Percentiles rank a stretch among this genome's conserved stretches.
Conservation (phyloP, 129 eudicot genomes). For the Deinandra increscens region DNA sequence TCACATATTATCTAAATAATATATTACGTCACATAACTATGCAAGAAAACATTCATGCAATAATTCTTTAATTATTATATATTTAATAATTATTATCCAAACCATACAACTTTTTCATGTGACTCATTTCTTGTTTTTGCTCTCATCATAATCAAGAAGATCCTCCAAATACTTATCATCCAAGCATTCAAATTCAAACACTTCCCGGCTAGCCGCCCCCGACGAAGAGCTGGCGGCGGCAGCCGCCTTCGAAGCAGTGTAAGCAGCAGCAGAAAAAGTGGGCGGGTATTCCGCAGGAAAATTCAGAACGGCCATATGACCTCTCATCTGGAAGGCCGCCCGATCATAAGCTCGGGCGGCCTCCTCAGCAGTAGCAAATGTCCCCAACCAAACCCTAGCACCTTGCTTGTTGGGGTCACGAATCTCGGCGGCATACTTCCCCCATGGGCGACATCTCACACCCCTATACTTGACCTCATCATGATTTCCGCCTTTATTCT, state of each 20-base stretch:
- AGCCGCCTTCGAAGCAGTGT: slow-evolving; percentile 5
- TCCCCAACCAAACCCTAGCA: slow-evolving; percentile 45
- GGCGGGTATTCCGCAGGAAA: slow-evolving; percentile 52
- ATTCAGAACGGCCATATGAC: slow-evolving; percentile 46
- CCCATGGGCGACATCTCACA: slow-evolving; percentile 54
- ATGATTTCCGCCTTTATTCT: background rate
- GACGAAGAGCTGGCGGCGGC: background rate
- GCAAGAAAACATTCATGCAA: slow-evolving; percentile 33
- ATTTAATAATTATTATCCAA: background rate
- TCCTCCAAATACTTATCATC: slow-evolving; percentile 58
- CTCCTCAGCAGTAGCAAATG: slow-evolving; percentile 50
- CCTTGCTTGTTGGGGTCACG: slow-evolving; percentile 44
- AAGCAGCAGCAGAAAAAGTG: slow-evolving; percentile 27
- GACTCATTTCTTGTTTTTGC: slow-evolving; percentile 30
- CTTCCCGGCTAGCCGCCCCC: slow-evolving; percentile 20
- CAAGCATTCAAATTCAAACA: slow-evolving; percentile 50
- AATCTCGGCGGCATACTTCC: slow-evolving; percentile 54
- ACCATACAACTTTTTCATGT: slow-evolving; percentile 18
- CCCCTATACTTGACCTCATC: slow-evolving; percentile 43
- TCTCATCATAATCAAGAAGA: slow-evolving; percentile 40
- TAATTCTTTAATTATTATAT: background rate
- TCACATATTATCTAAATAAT: background rate
- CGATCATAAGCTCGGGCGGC: slow-evolving; percentile 57
- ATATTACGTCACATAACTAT: background rate
- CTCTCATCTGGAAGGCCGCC: slow-evolving; percentile 47